Conservation (phyloP, 1,139 yeast genomes). For the Sugiyamaella sp. region DNA sequence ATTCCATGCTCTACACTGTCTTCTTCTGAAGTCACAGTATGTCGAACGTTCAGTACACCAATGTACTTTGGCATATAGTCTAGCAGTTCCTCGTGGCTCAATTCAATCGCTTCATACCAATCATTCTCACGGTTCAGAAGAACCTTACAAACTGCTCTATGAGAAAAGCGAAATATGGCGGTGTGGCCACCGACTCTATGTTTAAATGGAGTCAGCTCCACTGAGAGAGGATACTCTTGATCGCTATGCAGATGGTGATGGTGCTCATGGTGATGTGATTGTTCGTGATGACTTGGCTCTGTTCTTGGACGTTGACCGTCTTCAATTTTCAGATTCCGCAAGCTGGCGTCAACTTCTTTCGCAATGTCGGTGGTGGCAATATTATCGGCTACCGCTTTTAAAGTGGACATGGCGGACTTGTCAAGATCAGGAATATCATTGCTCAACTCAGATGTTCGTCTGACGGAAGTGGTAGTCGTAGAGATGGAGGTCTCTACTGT, state of each 20-base stretch:
- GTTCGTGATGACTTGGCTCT: too few species aligned
- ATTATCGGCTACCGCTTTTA: constrained; percentile 8
- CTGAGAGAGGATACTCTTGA: constrained; percentile 49
- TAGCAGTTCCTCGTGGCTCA: constrained; percentile 71
- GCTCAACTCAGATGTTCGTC: not conserved
- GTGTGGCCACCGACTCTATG: constrained; percentile 99
- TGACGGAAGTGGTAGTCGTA: constrained; percentile 9
- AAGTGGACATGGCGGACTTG: not conserved
- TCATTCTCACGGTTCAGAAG: constrained; percentile 83
- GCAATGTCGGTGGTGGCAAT: not conserved
- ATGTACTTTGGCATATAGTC: constrained; percentile 90
- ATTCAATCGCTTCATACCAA: constrained; percentile 90
- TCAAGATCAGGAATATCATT: not conserved
- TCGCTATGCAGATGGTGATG: constrained; percentile 6
- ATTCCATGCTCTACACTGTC: not conserved
- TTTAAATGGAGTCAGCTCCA: constrained; percentile 82
- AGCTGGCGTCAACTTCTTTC: not conserved
- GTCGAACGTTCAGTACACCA: constrained; percentile 91
- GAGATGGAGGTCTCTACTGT: constrained; percentile 7
- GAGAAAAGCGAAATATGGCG: constrained; percentile 89
- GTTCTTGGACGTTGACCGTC: not conserved
- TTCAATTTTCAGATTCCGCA: not conserved
- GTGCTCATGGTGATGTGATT: not conserved
- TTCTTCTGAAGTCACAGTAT: constrained; percentile 47
- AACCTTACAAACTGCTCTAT: constrained; percentile 94